Evolutionary conservation across 164 flowering plant species (phyloP).

Genomic region (Santalum album): DNA sequence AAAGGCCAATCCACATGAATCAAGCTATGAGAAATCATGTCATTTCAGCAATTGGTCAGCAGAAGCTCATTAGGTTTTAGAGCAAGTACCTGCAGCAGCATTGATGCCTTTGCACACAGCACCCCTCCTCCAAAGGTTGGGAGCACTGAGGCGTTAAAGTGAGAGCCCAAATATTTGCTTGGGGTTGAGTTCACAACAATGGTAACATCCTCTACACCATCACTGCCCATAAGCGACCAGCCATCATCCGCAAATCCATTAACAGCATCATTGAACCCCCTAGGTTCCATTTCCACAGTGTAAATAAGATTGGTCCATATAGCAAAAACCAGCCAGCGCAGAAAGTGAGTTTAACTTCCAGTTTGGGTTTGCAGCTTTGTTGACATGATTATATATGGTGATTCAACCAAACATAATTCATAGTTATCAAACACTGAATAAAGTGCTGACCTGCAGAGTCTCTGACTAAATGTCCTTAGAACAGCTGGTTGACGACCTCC

Average conservation of each 20-base stretch:
- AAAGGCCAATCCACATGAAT: no score
- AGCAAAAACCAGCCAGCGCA: no score
- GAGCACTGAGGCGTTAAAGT: conserved; percentile 29
- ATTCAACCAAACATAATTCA: no score
- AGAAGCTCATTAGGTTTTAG: no score
- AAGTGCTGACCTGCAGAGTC: conserved; percentile 50
- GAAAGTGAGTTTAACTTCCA: no score
- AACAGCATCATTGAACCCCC: conserved; percentile 84
- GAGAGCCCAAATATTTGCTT: conserved; percentile 44
- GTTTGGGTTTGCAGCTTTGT: no score
- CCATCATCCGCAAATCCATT: conserved; percentile 88
- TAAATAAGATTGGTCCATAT: no score
- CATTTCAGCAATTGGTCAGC: no score
- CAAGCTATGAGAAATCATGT: no score
- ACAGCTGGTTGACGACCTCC: conserved; percentile 83
- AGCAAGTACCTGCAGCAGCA: conserved; percentile 58
- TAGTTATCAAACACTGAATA: neutral
- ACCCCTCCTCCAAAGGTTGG: conserved; percentile 60
- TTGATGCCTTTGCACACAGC: conserved; percentile 79
- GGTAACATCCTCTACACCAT: conserved; percentile 79
- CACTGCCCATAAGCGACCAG: conserved; percentile 62
- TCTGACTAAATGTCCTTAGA: conserved; percentile 63
- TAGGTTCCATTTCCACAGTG: conserved; percentile 12
- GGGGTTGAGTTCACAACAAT: conserved; percentile 59
- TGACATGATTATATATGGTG: no score